Evolutionary conservation across 2,329 filamentous ascomycete species (phyloP), one percentile per base, ranked within the genome.

Genomic region (Aureobasidium pullulans): DNA sequence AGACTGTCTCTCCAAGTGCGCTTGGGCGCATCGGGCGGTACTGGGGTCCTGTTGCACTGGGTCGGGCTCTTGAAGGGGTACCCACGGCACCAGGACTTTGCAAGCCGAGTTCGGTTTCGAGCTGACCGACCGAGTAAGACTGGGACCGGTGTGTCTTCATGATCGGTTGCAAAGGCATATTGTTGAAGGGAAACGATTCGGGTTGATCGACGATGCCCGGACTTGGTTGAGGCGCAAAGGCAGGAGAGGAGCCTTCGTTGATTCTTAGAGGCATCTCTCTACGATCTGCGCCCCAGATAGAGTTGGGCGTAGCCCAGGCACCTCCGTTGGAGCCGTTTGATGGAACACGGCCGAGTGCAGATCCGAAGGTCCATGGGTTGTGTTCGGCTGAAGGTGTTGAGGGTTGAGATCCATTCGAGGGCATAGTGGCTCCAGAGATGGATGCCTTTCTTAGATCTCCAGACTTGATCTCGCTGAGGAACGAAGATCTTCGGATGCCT

Each of bases 131-230:
- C 0, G 93, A 97, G 73, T 97, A 97, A 4, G 94, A 97, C 72
- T 96, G 90, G 6, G 94, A 99, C 44, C 94, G 86, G 67, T 96
- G 94, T 1, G 90, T 91, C 73, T 97, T 97, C 1, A 89, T 89
- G 0, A 90, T 94, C 0, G 93, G 91, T 63, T 96, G 89, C 19
- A 96, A 79, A 4, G 91, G 91, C 65, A 96, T 95, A 6, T 89
- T 95, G 6, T 89, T 82, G 68, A 96, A 96, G 1, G 90, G 89
- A 57, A 96, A 88, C 48, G 65, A 32, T 67, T 69, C n/a, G 65
- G 64, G 29, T 71, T 76, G 11, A 23, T 57, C 54, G 7, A 47
- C 13, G 5, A 32, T 34, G 9, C 42, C 43, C 15, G 54, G 54
- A 9, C 54, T 57, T 19, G 23, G 43, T 19, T 54, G 54, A 16